These are phyloP conservation scores for Alternaria brassicicola DNA, from an alignment of 2,329 filamentous ascomycete species.

Conservation along the genomic window DNA sequence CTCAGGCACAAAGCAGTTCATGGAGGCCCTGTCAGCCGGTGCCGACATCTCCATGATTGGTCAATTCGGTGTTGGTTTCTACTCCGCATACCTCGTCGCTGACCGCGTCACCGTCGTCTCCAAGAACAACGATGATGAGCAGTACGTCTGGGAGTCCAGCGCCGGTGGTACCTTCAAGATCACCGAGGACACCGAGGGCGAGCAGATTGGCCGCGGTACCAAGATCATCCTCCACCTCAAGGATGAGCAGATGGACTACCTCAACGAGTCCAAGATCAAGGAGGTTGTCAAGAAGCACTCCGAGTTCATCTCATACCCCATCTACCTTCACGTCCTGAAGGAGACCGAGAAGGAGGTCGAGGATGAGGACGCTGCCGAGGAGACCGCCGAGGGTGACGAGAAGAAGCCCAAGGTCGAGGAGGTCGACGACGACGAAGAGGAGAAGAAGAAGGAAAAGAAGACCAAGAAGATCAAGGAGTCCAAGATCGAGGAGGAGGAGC, in stretches of 20 bases:
- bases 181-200: constrained; percentile 84
- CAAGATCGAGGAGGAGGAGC: constrained; percentile 98
- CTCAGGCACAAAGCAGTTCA: constrained; percentile 99
- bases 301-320: constrained; percentile 99
- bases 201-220: constrained; percentile 90
- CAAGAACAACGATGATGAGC: constrained; percentile 99
- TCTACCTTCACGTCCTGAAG: constrained; percentile 99
- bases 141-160: constrained; percentile 99
- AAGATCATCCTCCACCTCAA: constrained; percentile 99
- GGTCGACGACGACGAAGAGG: constrained; percentile 83
- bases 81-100: constrained; percentile 99
- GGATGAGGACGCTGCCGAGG: constrained; percentile 80
- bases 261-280: constrained; percentile 99
- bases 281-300: constrained; percentile 99
- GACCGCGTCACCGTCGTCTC: constrained; percentile 95
- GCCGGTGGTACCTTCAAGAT: constrained; percentile 98
- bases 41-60: constrained; percentile 99
- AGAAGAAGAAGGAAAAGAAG: constrained; percentile 88
- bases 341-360: constrained; percentile 99
- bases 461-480: constrained; percentile 99
- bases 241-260: constrained; percentile 98
- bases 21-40: constrained; percentile 98
- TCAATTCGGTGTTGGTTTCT: constrained; percentile 99
- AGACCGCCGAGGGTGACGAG: constrained; percentile 75
- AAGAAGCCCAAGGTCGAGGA: constrained; percentile 98